A percentile compares a stretch with the other conserved stretches of the same genome.
Evolutionary conservation across 2,329 filamentous ascomycete genomes (phyloP).

Genomic region (Metarhizium brunneum): DNA sequence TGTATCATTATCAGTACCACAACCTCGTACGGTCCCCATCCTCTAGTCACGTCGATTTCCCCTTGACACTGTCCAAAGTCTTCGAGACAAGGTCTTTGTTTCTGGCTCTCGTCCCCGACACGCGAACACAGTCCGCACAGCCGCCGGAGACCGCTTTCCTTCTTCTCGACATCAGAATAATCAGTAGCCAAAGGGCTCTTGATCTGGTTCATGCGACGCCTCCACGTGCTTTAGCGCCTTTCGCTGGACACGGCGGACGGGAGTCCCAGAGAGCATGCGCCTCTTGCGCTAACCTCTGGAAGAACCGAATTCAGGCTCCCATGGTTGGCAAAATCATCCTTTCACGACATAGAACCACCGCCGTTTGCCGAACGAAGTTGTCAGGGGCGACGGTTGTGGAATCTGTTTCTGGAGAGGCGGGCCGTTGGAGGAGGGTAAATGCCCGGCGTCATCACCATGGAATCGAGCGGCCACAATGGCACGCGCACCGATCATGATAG

Average conservation of each 20-base stretch:
- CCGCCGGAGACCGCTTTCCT: background rate
- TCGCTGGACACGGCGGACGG: background rate
- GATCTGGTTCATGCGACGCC: background rate
- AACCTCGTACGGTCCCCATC: background rate
- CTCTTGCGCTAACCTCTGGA: slow-evolving; percentile 4
- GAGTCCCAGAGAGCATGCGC: slow-evolving; percentile 4
- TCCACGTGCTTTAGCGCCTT: background rate
- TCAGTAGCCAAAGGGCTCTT: background rate
- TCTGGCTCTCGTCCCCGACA: background rate
- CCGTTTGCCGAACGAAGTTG: background rate
- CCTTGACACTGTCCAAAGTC: slow-evolving; percentile 1
- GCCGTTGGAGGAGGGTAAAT: slow-evolving; percentile 23
- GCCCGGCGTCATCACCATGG: slow-evolving; percentile 47
- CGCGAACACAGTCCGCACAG: background rate
- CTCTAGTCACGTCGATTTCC: slow-evolving; percentile 1
- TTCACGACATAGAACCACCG: background rate
- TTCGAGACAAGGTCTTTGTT: background rate
- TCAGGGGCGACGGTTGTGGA: background rate
- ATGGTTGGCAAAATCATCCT: background rate
- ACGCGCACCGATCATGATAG: slow-evolving; percentile 47
- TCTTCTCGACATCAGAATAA: background rate
- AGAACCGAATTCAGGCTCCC: background rate
- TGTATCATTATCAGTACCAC: background rate
- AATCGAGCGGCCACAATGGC: slow-evolving; percentile 43
- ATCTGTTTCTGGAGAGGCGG: background rate